Conservation (phyloP, 495 filamentous ascomycete species). For the Neurospora sp. region DNA sequence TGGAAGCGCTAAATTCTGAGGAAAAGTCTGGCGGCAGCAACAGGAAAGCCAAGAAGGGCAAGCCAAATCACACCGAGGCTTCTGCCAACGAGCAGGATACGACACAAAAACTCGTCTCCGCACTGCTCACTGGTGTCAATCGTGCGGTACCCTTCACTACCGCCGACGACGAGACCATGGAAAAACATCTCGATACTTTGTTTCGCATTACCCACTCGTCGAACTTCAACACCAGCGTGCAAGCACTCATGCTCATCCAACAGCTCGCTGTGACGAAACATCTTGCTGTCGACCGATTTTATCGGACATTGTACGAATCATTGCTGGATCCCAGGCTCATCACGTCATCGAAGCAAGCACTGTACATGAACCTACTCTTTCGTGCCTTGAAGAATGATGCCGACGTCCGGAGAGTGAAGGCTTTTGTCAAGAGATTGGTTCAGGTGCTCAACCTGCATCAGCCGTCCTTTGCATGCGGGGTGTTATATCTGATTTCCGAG, state of each 20-base stretch:
- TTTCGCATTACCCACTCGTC: conserved; percentile 94
- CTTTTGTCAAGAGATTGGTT: conserved; percentile 85
- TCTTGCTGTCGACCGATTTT: conserved; percentile 73
- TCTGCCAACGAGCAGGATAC: conserved; percentile 40
- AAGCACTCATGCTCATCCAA: conserved; percentile 91
- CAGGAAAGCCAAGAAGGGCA: conserved; percentile 14
- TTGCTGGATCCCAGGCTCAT: conserved; percentile 80
- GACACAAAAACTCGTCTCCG: conserved; percentile 81
- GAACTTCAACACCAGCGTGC: conserved; percentile 97
- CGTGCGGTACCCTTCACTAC: conserved; percentile 88
- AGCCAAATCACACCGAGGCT: conserved; percentile 4
- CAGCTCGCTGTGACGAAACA: conserved; percentile 76
- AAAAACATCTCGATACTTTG: conserved; percentile 82
- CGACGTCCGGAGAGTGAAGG: conserved; percentile 80
- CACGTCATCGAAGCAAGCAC: conserved; percentile 84
- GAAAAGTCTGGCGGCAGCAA: conserved; percentile 8
- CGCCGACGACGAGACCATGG: conserved; percentile 65
- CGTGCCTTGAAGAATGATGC: conserved; percentile 77
- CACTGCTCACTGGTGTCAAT: conserved; percentile 87
- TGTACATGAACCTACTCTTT: conserved; percentile 90
- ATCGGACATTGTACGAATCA: conserved; percentile 90
- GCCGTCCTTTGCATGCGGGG: conserved; percentile 81
- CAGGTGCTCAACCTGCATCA: conserved; percentile 83
- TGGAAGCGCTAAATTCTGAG: conserved; percentile 12
- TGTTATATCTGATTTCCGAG: conserved; percentile 78